Evolutionary conservation across 2,329 filamentous ascomycete species (phyloP).

Genomic region (Aspergillus texensis): DNA sequence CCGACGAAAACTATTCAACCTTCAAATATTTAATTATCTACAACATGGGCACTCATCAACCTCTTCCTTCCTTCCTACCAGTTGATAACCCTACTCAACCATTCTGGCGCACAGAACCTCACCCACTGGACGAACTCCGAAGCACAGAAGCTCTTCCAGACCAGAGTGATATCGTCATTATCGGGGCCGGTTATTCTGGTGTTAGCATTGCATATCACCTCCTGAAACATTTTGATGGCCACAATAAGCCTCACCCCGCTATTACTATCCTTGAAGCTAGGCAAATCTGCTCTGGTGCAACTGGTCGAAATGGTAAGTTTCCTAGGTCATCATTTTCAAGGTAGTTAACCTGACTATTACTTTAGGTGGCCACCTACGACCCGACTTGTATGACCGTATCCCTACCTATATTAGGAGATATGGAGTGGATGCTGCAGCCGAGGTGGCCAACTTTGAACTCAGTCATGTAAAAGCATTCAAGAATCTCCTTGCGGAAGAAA

Average conservation of each 20-base stretch:
- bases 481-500: constrained; percentile 43
- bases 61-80: constrained; percentile 9
- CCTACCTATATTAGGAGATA: constrained; percentile 39
- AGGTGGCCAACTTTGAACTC: constrained; percentile 47
- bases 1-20: background rate
- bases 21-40: background rate
- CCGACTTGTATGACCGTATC: constrained; percentile 47
- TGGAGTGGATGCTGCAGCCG: constrained; percentile 40
- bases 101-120: constrained; percentile 24
- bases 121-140: constrained; percentile 22
- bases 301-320: constrained; percentile 45
- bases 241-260: constrained; percentile 26
- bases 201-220: constrained; percentile 49
- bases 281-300: constrained; percentile 48
- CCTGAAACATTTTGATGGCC: constrained; percentile 25
- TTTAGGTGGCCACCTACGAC: constrained; percentile 45
- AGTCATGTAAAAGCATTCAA: constrained; percentile 47
- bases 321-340: background rate
- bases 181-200: constrained; percentile 54
- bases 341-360: background rate
- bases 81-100: constrained; percentile 17
- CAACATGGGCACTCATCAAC: background rate
- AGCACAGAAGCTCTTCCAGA: constrained; percentile 37
- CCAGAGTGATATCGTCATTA: constrained; percentile 49
- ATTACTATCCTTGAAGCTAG: constrained; percentile 47